Percentiles rank a stretch among this genome's conserved stretches.
phyloP scores from a whole-genome alignment of 176 grass and related monocot genomes.

The Calamus simplicifolius region DNA sequence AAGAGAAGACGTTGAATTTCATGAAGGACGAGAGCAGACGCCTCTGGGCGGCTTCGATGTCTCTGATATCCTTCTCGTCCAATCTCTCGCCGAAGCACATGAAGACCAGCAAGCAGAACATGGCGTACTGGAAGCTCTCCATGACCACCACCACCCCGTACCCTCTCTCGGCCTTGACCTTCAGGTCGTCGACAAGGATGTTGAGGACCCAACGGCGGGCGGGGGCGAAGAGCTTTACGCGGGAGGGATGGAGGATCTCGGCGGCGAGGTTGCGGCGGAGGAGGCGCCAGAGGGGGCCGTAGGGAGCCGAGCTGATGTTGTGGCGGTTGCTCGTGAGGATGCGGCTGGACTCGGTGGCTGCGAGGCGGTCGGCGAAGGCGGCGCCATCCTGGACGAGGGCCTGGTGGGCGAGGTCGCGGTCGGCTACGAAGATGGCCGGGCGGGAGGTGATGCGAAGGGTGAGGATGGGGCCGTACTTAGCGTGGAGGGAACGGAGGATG shows the following conservation, averaged over 20 bases:
- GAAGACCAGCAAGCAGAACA: constrained; percentile 61
- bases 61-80: constrained; percentile 18
- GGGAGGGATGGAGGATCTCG: constrained; percentile 38
- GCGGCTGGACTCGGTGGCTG: background rate
- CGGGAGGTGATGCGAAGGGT: constrained; percentile 15
- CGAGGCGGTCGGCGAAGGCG: constrained; percentile 36
- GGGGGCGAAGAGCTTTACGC: constrained; percentile 32
- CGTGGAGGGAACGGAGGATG: constrained; percentile 19
- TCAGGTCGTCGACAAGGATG: constrained; percentile 20
- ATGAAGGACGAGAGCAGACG: constrained; percentile 22
- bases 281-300: constrained; percentile 39
- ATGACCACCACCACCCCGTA: constrained; percentile 22
- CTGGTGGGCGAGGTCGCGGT: constrained; percentile 25
- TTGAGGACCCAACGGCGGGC: constrained; percentile 38
- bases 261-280: constrained; percentile 33
- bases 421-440: constrained; percentile 36
- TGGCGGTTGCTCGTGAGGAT: constrained; percentile 32
- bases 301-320: constrained; percentile 37
- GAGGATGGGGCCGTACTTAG: constrained; percentile 39
- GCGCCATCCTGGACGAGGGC: constrained; percentile 47
- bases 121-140: constrained; percentile 60
- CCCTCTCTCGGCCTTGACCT: background rate
- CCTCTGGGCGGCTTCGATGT: constrained; percentile 33
- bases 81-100: constrained; percentile 64
- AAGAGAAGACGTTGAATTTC: constrained; percentile 47